Conservation (phyloP, 768 basidiomycete species). For the Filobasidium floriforme region DNA sequence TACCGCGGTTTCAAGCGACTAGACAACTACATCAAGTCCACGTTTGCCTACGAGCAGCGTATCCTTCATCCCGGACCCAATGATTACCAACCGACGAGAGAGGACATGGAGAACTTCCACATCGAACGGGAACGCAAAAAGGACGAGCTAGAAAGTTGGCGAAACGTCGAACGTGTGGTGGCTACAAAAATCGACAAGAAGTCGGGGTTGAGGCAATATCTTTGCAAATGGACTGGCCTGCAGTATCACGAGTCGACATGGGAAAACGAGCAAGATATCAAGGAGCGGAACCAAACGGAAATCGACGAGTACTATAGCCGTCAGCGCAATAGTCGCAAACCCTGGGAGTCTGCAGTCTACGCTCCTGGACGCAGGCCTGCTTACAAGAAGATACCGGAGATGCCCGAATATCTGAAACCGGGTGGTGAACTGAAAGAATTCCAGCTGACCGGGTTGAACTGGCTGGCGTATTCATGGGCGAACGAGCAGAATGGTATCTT, state of each 20-base stretch:
- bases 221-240: constrained; percentile 87
- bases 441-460: constrained; percentile 94
- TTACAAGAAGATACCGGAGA: constrained; percentile 74
- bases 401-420: constrained; percentile 71
- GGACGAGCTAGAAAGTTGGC: constrained; percentile 83
- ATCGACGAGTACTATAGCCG: constrained; percentile 72
- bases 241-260: constrained; percentile 94
- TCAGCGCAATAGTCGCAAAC: constrained; percentile 70
- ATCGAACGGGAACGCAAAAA: constrained; percentile 85
- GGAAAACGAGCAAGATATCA: constrained; percentile 77
- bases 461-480: constrained; percentile 95
- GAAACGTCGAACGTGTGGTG: constrained; percentile 84
- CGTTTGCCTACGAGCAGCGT: constrained; percentile 53
- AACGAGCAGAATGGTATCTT: constrained; percentile 92
- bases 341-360: constrained; percentile 72
- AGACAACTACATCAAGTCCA: constrained; percentile 93
- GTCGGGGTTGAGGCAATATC: constrained; percentile 60
- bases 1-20: constrained; percentile 94
- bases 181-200: constrained; percentile 58
- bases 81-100: constrained; percentile 62
- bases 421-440: constrained; percentile 93
- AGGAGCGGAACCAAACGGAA: constrained; percentile 64
- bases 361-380: constrained; percentile 60
- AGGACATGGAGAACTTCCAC: constrained; percentile 80
- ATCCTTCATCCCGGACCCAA: constrained; percentile 59